Percentiles rank a stretch among this genome's conserved stretches.
These are phyloP conservation scores for Jacaranda copaia DNA, from an alignment of 257 asterid genomes.

Conservation along the genomic window DNA sequence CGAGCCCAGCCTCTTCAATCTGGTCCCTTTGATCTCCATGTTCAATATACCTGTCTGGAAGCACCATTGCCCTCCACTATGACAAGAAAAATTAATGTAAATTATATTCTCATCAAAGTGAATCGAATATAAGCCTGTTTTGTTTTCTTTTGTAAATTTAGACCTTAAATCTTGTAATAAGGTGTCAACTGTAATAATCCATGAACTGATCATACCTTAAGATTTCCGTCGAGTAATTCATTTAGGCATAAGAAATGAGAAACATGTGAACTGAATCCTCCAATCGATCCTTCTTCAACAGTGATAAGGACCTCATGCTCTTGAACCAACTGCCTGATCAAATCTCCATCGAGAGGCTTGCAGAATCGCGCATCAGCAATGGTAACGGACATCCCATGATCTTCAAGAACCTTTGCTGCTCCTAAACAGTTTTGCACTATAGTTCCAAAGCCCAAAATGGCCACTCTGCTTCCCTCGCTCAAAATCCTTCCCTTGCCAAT, in stretches of 20 bases:
- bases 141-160: background rate
- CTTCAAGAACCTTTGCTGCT: constrained; percentile 40
- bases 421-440: constrained; percentile 40
- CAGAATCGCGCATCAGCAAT: constrained; percentile 53
- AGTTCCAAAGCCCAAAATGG: constrained; percentile 44
- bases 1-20: constrained; percentile 59
- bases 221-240: constrained; percentile 54
- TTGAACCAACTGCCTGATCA: constrained; percentile 41
- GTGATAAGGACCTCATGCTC: constrained; percentile 58
- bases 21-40: constrained; percentile 58
- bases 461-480: constrained; percentile 38
- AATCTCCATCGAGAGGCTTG: constrained; percentile 48
- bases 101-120: background rate
- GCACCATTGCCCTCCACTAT: constrained; percentile 64
- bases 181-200: background rate
- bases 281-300: constrained; percentile 60
- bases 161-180: background rate
- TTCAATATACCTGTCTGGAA: constrained; percentile 58
- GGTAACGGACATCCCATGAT: constrained; percentile 25
- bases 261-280: constrained; percentile 67
- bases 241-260: constrained; percentile 53
- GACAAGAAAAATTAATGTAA: background rate
- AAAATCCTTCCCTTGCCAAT: constrained; percentile 46
- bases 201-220: constrained; percentile 44
- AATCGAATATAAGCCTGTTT: too few relatives aligned